Evolutionary conservation across 371 early-diverging fungal species (phyloP), one percentile per base, ranked within the genome.

Genomic region (Mycotypha africana): DNA sequence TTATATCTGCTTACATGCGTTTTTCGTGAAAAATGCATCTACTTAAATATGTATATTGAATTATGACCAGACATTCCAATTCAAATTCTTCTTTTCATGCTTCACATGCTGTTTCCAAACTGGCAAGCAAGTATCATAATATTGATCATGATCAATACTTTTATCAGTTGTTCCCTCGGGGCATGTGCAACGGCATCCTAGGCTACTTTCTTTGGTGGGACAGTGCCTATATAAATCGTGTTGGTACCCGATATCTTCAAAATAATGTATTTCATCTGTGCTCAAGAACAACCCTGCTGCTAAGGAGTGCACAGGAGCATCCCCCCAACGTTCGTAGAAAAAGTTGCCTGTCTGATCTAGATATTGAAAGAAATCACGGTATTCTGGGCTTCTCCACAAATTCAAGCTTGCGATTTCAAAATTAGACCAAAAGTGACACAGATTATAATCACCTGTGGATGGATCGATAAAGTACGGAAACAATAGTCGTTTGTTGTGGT

Each of bases 361-460:
- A n/a, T n/a, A n/a, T n/a, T n/a, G n/a, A n/a, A n/a, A n/a, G n/a
- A n/a, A n/a, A n/a, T n/a, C n/a, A n/a, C n/a, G n/a, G n/a, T n/a
- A n/a, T n/a, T n/a, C n/a, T n/a, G n/a, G n/a, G n/a, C n/a, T n/a
- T n/a, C n/a, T n/a, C n/a, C n/a, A n/a, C n/a, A n/a, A n/a, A n/a
- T n/a, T n/a, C n/a, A n/a, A n/a, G n/a, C n/a, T n/a, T n/a, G n/a
- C n/a, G n/a, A n/a, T n/a, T n/a, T n/a, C n/a, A n/a, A n/a, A n/a
- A n/a, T n/a, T n/a, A n/a, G n/a, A 31, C 93, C 95, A 92, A 56
- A 92, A 94, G 56, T 92, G 92, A 58, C 92, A 91, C 21, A 84
- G 64, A 51, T 83, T 83, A 53, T 77, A 83, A 22, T 58, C 65
- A 17, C 61, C 59, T 4, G 49, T 65, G n/a, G 56, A 49, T 24